Evolutionary conservation across 805 yeast species (phyloP), one percentile per base, ranked within the genome.

Genomic region (Zygotorulaspora danielsina): DNA sequence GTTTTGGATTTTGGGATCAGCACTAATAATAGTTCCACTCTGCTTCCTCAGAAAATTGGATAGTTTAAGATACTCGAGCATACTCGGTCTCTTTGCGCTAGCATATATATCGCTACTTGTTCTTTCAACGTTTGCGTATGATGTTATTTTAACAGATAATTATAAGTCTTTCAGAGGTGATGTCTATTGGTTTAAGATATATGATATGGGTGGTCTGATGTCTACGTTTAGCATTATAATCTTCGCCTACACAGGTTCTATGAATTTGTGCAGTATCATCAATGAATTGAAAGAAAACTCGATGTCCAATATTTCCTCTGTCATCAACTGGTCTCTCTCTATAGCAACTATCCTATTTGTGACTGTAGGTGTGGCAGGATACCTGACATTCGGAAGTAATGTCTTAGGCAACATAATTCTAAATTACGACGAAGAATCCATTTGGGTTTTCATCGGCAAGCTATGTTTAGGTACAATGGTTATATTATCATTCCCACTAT

Each of bases 241-340:
- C 10, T 81, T 84, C 61, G 93, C 94, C 1, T 84, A 74, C 60
- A 83, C 90, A 1, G 87, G 93, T 36, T 83, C 83, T 43, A 90
- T 84, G 65, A 84, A 83, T 61, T 76, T 84, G 70, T 82, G 80
- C 57, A 79, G 87, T 7, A 81, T 84, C 37, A 75, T 81, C 53
- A 79, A 81, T 53, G 95, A 84, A 59, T 65, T 83, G 46, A 63
- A 73, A 28, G 72, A 76, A 47, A 73, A 76, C 34, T 63, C 75
- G 3, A 63, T 79, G 43, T 54, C 69, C 17, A 76, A 78, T 41
- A 64, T 76, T 2, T 44, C 66, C 3, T 57, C 48, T 19, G 75
- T 81, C 19, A 65, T 74, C 12, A 54, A 60, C 15, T 41, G 65
- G 12, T 70, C 89, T 8, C 72, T 81, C 32, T 45, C 66, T 1